Percentiles rank a stretch among this genome's conserved stretches.
Evolutionary conservation across 805 yeast genomes (phyloP).

Genomic region (Soucietia sequanensis): DNA sequence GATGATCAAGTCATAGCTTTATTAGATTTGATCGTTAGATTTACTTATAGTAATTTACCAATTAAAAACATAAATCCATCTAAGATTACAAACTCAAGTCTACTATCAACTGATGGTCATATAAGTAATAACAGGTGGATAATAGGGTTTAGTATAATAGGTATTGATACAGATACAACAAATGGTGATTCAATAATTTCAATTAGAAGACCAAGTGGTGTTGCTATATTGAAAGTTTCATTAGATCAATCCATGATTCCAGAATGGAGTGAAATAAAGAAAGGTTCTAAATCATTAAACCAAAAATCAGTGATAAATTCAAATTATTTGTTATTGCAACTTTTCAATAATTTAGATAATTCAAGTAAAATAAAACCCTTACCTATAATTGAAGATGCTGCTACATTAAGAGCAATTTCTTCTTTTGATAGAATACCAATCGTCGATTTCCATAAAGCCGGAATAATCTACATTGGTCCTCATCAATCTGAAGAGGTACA

Average conservation of each 20-base stretch:
- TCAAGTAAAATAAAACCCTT: conserved; percentile 40
- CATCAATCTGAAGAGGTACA: conserved; percentile 63
- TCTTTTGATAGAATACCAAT: conserved; percentile 75
- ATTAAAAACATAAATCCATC: conserved; percentile 39
- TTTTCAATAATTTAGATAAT: conserved; percentile 43
- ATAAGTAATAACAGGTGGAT: conserved; percentile 50
- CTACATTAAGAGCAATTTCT: conserved; percentile 49
- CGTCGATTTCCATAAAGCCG: conserved; percentile 75
- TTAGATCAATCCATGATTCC: conserved; percentile 31
- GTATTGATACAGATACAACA: conserved; percentile 51
- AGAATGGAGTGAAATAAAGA: neutral
- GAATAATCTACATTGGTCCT: conserved; percentile 71
- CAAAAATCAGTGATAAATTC: conserved; percentile 20
- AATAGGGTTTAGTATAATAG: conserved; percentile 54
- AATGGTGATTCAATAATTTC: conserved; percentile 53
- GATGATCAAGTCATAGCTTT: conserved; percentile 61
- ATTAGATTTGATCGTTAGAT: conserved; percentile 66
- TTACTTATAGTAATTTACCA: conserved; percentile 63
- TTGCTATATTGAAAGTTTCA: conserved; percentile 44
- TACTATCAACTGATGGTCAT: conserved; percentile 7
- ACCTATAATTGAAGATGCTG: conserved; percentile 49
- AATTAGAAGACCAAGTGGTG: conserved; percentile 68
- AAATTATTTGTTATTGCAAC: conserved; percentile 51
- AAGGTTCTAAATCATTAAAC: neutral
- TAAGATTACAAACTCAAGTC: conserved; percentile 3